Evolutionary conservation across 768 basidiomycete species (phyloP).

Genomic region (Clathrus columnatus): DNA sequence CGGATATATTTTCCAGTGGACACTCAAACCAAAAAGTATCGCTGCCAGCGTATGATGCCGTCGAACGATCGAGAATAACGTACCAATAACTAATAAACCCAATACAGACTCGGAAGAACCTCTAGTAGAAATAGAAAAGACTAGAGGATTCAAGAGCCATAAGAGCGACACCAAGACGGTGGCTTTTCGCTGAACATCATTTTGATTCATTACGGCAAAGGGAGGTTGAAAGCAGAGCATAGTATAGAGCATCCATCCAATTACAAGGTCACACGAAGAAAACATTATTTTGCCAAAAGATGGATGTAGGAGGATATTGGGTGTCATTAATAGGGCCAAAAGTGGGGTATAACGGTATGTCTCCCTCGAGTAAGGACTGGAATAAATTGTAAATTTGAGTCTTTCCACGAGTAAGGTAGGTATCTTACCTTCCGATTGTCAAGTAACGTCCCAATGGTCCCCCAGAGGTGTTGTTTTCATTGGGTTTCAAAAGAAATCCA

Average conservation of each 20-base stretch:
- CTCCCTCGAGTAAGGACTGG: conserved; percentile 80
- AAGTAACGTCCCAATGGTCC: conserved; percentile 45
- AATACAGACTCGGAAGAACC: conserved; percentile 92
- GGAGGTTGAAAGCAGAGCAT: conserved; percentile 38
- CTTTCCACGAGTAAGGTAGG: not conserved
- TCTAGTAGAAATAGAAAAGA: conserved; percentile 93
- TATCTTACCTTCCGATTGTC: conserved; percentile 68
- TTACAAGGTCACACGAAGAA: conserved; percentile 70
- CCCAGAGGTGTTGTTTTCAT: conserved; percentile 37
- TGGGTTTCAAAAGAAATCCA: conserved; percentile 47
- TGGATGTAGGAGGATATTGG: conserved; percentile 72
- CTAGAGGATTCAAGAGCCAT: conserved; percentile 89
- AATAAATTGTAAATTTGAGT: conserved; percentile 10
- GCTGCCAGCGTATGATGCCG: conserved; percentile 59
- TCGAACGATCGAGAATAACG: conserved; percentile 51
- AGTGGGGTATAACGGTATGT: conserved; percentile 98
- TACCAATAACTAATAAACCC: conserved; percentile 65
- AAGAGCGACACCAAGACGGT: conserved; percentile 47
- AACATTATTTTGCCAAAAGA: conserved; percentile 91
- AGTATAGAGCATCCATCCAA: conserved; percentile 44
- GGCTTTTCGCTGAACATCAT: conserved; percentile 25
- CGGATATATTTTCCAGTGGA: conserved; percentile 98
- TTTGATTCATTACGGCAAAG: conserved; percentile 29
- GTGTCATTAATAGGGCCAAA: conserved; percentile 71
- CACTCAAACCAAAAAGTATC: conserved; percentile 65